phyloP scores from a whole-genome alignment of 345 rosid genomes.

The Excoecaria agallocha region DNA sequence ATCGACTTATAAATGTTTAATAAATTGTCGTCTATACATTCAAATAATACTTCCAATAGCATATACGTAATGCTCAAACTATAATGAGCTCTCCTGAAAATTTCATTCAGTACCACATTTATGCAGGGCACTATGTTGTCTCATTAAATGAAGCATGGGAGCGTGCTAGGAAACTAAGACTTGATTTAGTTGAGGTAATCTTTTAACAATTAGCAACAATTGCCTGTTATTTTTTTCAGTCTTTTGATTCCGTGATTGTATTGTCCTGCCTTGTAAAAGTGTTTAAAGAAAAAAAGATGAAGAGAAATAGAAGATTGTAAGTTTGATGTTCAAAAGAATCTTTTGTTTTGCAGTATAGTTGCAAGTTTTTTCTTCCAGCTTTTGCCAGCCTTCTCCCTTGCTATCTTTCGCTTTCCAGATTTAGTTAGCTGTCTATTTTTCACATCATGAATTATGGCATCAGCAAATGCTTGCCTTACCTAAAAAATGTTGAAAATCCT shows the following conservation, averaged over 20 bases:
- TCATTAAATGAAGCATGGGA: constrained; percentile 44
- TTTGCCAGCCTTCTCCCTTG: background rate
- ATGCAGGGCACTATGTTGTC: constrained; percentile 47
- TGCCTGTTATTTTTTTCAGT: background rate
- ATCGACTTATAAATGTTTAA: too few relatives aligned
- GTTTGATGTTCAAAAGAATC: background rate
- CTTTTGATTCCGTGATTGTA: background rate
- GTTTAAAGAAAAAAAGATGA: too few relatives aligned
- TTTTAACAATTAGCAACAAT: background rate
- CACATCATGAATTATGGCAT: background rate
- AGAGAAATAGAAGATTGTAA: too few relatives aligned
- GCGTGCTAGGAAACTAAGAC: constrained; percentile 38
- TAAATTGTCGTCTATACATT: background rate
- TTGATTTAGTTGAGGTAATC: constrained; percentile 65
- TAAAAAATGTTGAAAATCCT: background rate
- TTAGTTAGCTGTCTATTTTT: too few relatives aligned
- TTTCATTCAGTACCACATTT: background rate
- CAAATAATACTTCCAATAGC: background rate
- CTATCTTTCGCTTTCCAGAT: background rate
- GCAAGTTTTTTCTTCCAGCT: background rate
- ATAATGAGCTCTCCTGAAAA: too few relatives aligned
- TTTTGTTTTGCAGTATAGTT: background rate
- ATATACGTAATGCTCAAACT: background rate
- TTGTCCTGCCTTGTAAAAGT: background rate
- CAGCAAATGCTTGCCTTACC: background rate